Evolutionary conservation across 805 yeast genomes (phyloP).

Genomic region (Hemisphaericaspora nanyangensis): DNA sequence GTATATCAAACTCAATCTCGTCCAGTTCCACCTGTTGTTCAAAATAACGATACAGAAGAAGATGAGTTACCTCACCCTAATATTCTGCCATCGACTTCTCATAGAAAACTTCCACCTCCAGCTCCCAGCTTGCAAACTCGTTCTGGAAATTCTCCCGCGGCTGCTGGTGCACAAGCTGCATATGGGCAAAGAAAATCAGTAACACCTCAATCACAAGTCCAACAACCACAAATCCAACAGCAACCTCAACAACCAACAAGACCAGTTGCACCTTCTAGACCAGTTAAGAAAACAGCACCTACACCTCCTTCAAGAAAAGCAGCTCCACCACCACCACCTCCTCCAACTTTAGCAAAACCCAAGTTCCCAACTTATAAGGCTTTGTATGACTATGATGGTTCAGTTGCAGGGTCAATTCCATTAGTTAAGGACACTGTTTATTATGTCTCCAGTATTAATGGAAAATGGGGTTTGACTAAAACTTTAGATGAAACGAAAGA

Average conservation of each 20-base stretch:
- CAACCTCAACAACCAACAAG: constrained; percentile 1
- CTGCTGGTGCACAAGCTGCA: constrained; percentile 11
- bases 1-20: constrained; percentile 16
- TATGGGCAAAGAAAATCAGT: constrained; percentile 10
- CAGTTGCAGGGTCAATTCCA: constrained; percentile 78
- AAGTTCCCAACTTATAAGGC: constrained; percentile 79
- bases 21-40: constrained; percentile 16
- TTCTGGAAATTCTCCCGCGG: constrained; percentile 2
- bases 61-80: constrained; percentile 9
- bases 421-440: constrained; percentile 73
- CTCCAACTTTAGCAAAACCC: constrained; percentile 51
- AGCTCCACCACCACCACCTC: constrained; percentile 60
- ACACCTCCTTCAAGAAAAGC: constrained; percentile 55
- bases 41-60: no score
- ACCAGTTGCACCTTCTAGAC: constrained; percentile 22
- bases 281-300: constrained; percentile 43
- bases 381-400: constrained; percentile 83
- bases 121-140: constrained; percentile 12
- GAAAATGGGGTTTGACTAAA: constrained; percentile 94
- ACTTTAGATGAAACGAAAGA: constrained; percentile 68
- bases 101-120: constrained; percentile 14
- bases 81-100: constrained; percentile 4
- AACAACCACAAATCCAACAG: constrained; percentile 2
- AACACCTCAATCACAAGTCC: constrained; percentile 8
- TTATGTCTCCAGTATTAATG: constrained; percentile 69